Evolutionary conservation across 345 rosid species (phyloP).

Genomic region (Stellera chamaejasme): DNA sequence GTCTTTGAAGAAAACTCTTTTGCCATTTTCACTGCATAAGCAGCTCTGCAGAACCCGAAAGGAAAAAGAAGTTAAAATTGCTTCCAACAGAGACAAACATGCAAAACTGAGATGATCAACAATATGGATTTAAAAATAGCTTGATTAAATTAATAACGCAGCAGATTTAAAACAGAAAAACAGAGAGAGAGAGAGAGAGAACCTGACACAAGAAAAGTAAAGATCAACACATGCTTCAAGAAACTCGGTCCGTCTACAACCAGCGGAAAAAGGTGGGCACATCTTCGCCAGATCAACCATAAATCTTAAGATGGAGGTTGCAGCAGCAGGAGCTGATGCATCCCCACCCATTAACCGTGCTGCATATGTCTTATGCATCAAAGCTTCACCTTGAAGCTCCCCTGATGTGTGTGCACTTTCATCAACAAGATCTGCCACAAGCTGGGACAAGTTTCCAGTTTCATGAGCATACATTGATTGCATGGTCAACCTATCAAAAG

Average conservation of each 20-base stretch:
- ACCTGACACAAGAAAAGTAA: constrained; percentile 90
- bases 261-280: constrained; percentile 82
- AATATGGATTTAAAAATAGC: no score
- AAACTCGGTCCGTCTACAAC: constrained; percentile 78
- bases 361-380: constrained; percentile 96
- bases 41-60: constrained; percentile 49
- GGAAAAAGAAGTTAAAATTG: neutral
- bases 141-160: no score
- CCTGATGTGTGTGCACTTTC: constrained; percentile 77
- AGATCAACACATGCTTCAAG: constrained; percentile 83
- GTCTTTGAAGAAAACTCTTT: constrained; percentile 56
- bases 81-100: neutral
- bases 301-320: constrained; percentile 80
- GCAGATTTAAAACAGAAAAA: no score
- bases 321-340: constrained; percentile 96
- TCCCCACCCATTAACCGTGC: constrained; percentile 95
- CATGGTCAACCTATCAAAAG: constrained; percentile 76
- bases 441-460: constrained; percentile 79
- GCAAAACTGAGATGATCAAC: no score
- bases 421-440: constrained; percentile 84
- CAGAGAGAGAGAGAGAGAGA: constrained; percentile 14
- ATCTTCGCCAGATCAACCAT: constrained; percentile 97
- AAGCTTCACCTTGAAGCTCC: constrained; percentile 96
- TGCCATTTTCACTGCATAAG: constrained; percentile 77
- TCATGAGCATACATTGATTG: constrained; percentile 81